Evolutionary conservation across 768 basidiomycete species (phyloP).

Genomic region (Leucocoprinus birnbaumii): DNA sequence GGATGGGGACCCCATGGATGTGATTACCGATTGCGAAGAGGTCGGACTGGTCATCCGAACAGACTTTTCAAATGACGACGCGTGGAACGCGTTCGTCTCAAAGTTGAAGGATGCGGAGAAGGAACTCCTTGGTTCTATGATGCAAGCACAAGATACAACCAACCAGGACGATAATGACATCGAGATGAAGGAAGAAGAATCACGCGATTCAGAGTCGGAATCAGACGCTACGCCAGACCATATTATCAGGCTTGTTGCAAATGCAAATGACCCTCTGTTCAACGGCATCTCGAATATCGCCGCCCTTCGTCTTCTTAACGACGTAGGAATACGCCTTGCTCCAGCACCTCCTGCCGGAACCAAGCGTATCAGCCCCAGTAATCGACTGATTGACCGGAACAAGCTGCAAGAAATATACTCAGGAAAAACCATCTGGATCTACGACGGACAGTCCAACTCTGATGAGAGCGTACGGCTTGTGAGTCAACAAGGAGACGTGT

Average conservation of each 20-base stretch:
- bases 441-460: constrained; percentile 60
- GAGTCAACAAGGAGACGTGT: constrained; percentile 55
- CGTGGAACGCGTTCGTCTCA: constrained; percentile 56
- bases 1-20: constrained; percentile 58
- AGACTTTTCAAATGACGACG: constrained; percentile 64
- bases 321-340: constrained; percentile 60
- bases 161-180: constrained; percentile 15
- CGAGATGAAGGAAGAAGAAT: constrained; percentile 19
- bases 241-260: constrained; percentile 47
- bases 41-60: constrained; percentile 70
- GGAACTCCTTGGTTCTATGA: constrained; percentile 39
- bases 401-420: constrained; percentile 75
- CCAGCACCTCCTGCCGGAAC: constrained; percentile 44
- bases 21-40: constrained; percentile 41
- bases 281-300: constrained; percentile 58
- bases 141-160: background rate
- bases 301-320: constrained; percentile 67
- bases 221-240: constrained; percentile 26
- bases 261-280: constrained; percentile 36
- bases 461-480: constrained; percentile 72
- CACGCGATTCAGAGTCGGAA: constrained; percentile 30
- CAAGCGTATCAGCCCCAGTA: constrained; percentile 44
- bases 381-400: constrained; percentile 56
- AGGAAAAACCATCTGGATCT: constrained; percentile 73
- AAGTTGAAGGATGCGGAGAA: constrained; percentile 54